phyloP scores from a whole-genome alignment of 768 basidiomycete genomes.

The Hydnomerulius pinastri region DNA sequence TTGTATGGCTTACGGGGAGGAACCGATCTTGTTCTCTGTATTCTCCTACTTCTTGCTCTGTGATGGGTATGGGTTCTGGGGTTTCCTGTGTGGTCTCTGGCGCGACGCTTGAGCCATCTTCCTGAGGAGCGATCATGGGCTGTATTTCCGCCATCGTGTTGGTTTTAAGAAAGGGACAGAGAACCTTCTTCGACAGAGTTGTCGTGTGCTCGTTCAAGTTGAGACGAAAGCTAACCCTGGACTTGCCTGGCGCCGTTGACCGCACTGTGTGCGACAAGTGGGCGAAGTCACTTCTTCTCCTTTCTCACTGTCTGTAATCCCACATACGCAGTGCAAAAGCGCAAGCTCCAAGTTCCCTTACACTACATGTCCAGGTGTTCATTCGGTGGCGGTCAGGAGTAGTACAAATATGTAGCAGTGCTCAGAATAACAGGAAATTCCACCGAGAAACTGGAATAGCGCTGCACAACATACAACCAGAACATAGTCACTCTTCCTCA shows the following conservation, averaged over 20 bases:
- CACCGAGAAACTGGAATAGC: constrained; percentile 13
- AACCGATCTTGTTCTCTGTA: constrained; percentile 95
- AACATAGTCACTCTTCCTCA: constrained; percentile 24
- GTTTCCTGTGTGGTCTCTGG: constrained; percentile 42
- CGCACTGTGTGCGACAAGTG: too few species aligned
- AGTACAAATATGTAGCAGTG: too few species aligned
- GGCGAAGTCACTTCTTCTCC: too few species aligned
- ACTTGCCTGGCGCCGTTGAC: too few species aligned
- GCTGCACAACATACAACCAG: constrained; percentile 12
- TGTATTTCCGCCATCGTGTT: constrained; percentile 32
- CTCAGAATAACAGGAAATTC: constrained; percentile 8
- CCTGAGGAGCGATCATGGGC: constrained; percentile 43
- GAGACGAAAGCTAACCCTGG: not conserved
- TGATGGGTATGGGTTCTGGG: constrained; percentile 69
- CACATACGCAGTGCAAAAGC: too few species aligned
- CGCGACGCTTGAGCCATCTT: constrained; percentile 35
- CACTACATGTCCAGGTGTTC: too few species aligned
- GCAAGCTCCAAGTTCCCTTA: too few species aligned
- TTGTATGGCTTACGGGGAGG: constrained; percentile 67
- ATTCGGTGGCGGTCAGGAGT: too few species aligned
- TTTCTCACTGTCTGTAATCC: too few species aligned
- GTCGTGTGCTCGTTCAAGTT: not conserved
- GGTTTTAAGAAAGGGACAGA: not conserved
- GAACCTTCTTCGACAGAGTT: not conserved
- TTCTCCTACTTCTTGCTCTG: constrained; percentile 91